Base-by-base conservation (phyloP, 768 basidiomycete species). In the Collybia mongolica region DNA sequence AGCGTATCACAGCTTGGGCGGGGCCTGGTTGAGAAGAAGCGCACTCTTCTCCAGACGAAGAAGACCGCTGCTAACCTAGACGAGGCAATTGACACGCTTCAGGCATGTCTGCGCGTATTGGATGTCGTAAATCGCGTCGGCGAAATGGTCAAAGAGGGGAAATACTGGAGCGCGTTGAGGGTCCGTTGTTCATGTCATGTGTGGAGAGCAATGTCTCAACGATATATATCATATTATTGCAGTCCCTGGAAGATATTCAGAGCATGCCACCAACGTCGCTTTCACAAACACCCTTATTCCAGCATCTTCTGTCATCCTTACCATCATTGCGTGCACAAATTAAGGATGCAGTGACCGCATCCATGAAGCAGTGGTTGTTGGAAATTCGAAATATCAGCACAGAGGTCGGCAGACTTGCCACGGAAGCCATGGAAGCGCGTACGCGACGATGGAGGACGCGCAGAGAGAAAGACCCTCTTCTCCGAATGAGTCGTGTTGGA, bases 161-260 rank as follows among this genome's bases (percentile, higher is more conserved):
- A 88, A 73, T 98, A 93, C 70, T 98, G 93, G 91, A 95, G 93
- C 64, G 97, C 97, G 39, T 67, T 98, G 65, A 78, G 96, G 74
- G 93, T 97, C 66, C 67, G 93, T 77, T 63, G 49, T 70, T 60
- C 61, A 58, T 63, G 63, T 63, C 64, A 65, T 57, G 50, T 60
- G 61, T 66, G 58, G 54, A 51, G 54, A 62, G 61, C 56, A 47
- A 44, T n/a, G 37, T 49, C 64, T 65, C 59, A 63, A 68, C 67
- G 48, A 60, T 49, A 60, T 60, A 56, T 56, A 50, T 61, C 52
- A 41, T 55, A 12, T 54, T 26, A 64, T 61, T 60, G 53, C 66
- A 98, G 93, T 95, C 94, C 41, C 79, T 98, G 41, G 96, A 98
- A 69, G 95, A 98, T 61, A 91, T 98, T 52, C 88, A 93, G 62